Evolutionary conservation across 2,329 filamentous ascomycete species (phyloP), one percentile per base, ranked within the genome.

Genomic region (Fusarium sp.): DNA sequence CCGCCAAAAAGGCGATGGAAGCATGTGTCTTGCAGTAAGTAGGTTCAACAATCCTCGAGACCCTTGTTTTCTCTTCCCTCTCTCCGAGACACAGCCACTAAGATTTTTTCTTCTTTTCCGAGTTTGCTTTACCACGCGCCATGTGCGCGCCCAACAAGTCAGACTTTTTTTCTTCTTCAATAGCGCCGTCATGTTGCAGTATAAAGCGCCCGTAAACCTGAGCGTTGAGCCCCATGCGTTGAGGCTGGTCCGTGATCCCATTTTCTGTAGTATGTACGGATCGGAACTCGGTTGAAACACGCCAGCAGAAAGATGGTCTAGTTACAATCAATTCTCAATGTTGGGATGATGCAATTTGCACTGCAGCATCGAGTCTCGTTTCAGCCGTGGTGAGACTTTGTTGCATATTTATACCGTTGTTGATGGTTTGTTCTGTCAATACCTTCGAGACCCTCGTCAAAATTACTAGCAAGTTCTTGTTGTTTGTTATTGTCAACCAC

Each of bases 171-270:
- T 26, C 9, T 18, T 23, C n/a, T 20, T 20, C n/a, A 28, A 37
- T 34, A 38, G 37, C 33, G 42, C 40, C 46, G 20, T 62, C 53
- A 53, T 58, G 69, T 73, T 73, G 72, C 71, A 71, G 67, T 46
- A 55, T 46, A 46, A 42, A 26, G 60, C 65, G 62, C 65, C 58
- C 57, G 46, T 40, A 56, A 55, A 38, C 68, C 56, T 60, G 53
- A 50, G 57, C 42, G 57, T 65, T 54, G 44, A 67, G 59, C 55
- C 67, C 57, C 62, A 52, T 23, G 23, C 23, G 33, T 44, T 31
- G 36, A 33, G 23, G 10, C 13, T 28, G 58, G 40, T 49, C 37
- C 50, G 46, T 55, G 33, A 60, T 63, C 20, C 37, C 16, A n/a
- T 20, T 41, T 16, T 54, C 9, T n/a, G 6, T 47, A 31, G 26